These are phyloP conservation scores for Reutealis trisperma DNA, from an alignment of 345 rosid species.

Conservation along the genomic window DNA sequence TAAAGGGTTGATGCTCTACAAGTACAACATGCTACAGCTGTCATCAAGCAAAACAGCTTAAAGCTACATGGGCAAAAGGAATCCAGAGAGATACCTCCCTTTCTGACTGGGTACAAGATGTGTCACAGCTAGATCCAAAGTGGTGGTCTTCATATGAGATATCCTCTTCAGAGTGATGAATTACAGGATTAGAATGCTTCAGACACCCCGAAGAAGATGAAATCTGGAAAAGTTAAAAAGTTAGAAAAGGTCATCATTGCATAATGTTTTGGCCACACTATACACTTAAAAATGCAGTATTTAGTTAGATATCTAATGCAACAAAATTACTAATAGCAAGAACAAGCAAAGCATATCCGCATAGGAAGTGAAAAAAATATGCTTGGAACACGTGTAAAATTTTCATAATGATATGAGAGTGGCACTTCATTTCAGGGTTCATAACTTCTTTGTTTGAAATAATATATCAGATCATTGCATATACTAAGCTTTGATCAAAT, in stretches of 20 bases:
- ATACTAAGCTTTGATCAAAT: no score
- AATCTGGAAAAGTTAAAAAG: slow-evolving; percentile 33
- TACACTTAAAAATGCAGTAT: neutral
- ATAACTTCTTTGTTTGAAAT: no score
- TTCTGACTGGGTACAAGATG: slow-evolving; percentile 38
- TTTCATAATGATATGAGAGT: no score
- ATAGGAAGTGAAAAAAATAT: neutral
- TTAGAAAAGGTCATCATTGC: slow-evolving; percentile 9
- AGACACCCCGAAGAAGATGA: slow-evolving; percentile 39
- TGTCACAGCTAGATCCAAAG: slow-evolving; percentile 45
- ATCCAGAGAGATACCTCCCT: slow-evolving; percentile 45
- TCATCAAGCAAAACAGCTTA: slow-evolving; percentile 11
- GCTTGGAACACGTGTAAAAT: no score
- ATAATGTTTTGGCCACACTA: neutral
- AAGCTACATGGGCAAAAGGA: neutral
- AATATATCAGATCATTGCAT: no score
- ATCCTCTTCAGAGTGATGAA: slow-evolving; percentile 37
- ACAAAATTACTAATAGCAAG: neutral
- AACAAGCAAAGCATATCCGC: neutral
- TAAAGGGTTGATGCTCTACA: neutral
- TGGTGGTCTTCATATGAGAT: slow-evolving; percentile 30
- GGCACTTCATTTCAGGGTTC: no score
- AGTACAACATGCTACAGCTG: neutral
- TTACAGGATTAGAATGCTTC: slow-evolving; percentile 46
- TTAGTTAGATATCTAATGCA: neutral